These are phyloP conservation scores for Globisporangium mamillatum DNA, from an alignment of 352 stramenopile genomes.

Conservation along the genomic window DNA sequence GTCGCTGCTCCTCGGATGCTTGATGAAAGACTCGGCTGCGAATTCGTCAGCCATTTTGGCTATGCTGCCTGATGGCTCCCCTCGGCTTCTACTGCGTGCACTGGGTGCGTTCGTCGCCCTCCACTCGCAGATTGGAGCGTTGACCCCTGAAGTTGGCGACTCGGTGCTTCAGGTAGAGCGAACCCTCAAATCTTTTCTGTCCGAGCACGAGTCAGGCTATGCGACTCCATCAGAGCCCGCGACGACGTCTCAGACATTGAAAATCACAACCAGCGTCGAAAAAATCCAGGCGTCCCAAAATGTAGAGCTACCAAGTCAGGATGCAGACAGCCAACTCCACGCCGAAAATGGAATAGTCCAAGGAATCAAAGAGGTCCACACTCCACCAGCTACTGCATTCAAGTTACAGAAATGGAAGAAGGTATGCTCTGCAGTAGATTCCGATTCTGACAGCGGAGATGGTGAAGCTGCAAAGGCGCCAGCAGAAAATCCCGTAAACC, in stretches of 20 bases:
- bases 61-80: slow-evolving; percentile 41
- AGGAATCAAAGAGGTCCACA: background rate
- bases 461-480: background rate
- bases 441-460: slow-evolving; percentile 27
- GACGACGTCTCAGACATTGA: background rate
- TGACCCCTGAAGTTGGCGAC: slow-evolving; percentile 61
- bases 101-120: slow-evolving; percentile 68
- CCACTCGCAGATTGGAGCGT: slow-evolving; percentile 68
- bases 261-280: background rate
- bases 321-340: background rate
- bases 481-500: background rate
- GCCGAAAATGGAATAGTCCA: background rate
- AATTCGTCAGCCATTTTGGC: slow-evolving; percentile 39
- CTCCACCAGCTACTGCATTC: slow-evolving; percentile 22
- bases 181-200: slow-evolving; percentile 40
- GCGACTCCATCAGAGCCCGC: background rate
- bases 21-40: slow-evolving; percentile 51
- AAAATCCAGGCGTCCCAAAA: background rate
- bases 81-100: slow-evolving; percentile 46
- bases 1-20: slow-evolving; percentile 65
- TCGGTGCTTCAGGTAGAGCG: slow-evolving; percentile 70
- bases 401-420: slow-evolving; percentile 31
- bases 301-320: background rate
- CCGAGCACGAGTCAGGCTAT: slow-evolving; percentile 4
- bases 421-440: slow-evolving; percentile 49